Evolutionary conservation across 306 rosid genomes (phyloP).

Genomic region (Comarum palustre): DNA sequence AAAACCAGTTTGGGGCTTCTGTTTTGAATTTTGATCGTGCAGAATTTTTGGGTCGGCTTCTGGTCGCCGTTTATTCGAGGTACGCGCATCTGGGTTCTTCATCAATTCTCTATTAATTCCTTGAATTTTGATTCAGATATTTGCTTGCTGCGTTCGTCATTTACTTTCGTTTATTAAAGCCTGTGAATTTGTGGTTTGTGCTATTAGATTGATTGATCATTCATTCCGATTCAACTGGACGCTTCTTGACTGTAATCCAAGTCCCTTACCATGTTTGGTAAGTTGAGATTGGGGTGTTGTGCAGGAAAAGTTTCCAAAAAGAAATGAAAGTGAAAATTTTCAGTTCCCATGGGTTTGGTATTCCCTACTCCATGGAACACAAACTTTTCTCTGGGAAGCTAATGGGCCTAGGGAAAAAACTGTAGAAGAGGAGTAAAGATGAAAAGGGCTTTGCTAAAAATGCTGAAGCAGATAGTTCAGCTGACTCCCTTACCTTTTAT

Average conservation of each 20-base stretch:
- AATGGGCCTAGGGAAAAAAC: background rate
- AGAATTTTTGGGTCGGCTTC: background rate
- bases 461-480: background rate
- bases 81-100: too few species aligned
- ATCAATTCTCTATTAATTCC: background rate
- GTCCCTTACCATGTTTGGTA: background rate
- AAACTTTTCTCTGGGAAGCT: background rate
- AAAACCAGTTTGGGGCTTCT: background rate
- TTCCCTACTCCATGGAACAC: background rate
- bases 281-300: background rate
- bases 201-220: too few species aligned
- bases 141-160: background rate
- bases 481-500: background rate
- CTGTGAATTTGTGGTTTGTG: background rate
- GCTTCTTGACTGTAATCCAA: too few species aligned
- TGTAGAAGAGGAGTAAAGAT: background rate
- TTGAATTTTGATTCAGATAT: too few species aligned
- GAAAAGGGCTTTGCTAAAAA: background rate
- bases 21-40: background rate
- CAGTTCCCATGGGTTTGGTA: background rate
- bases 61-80: background rate
- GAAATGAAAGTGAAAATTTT: background rate
- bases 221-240: too few species aligned
- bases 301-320: background rate
- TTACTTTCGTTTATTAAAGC: background rate